phyloP scores from a whole-genome alignment of 495 filamentous ascomycete genomes.

The Chaetomium fimeti region DNA sequence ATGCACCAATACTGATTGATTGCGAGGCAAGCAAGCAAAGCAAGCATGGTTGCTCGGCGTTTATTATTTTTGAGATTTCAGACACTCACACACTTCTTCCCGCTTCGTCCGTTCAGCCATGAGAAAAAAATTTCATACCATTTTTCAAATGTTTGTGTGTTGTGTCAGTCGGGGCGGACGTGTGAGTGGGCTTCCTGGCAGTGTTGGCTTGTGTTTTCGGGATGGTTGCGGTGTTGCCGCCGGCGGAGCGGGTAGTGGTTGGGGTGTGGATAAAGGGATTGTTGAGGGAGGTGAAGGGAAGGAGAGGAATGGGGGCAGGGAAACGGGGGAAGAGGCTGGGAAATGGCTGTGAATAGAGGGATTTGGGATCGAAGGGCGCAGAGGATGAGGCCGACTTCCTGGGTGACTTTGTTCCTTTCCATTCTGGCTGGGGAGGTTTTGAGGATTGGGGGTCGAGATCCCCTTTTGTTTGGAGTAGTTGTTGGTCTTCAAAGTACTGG shows the following conservation, averaged over 20 bases:
- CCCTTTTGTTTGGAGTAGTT: slow-evolving; percentile 1
- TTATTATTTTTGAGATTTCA: background rate
- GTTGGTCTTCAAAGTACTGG: background rate
- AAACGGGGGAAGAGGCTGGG: background rate
- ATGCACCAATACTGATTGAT: background rate
- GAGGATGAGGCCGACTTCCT: background rate
- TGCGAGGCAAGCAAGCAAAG: slow-evolving; percentile 4
- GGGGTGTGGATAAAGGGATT: background rate
- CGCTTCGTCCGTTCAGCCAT: background rate
- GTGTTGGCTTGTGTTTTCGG: background rate
- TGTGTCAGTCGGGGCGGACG: background rate
- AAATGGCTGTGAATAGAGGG: background rate
- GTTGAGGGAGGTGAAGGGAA: background rate
- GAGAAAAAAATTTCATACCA: slow-evolving; percentile 3
- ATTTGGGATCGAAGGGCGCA: background rate
- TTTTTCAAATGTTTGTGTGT: background rate
- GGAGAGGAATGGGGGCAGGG: no score
- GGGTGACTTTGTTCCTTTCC: background rate
- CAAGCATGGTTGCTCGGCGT: slow-evolving; percentile 27
- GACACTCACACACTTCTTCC: background rate
- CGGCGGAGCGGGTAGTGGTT: background rate
- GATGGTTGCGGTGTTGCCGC: background rate
- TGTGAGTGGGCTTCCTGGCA: background rate
- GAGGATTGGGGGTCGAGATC: background rate
- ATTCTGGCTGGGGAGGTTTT: background rate